Percentiles rank a stretch among this genome's conserved stretches.
Evolutionary conservation across 306 rosid species (phyloP).

Genomic region (Cucumis sativus): DNA sequence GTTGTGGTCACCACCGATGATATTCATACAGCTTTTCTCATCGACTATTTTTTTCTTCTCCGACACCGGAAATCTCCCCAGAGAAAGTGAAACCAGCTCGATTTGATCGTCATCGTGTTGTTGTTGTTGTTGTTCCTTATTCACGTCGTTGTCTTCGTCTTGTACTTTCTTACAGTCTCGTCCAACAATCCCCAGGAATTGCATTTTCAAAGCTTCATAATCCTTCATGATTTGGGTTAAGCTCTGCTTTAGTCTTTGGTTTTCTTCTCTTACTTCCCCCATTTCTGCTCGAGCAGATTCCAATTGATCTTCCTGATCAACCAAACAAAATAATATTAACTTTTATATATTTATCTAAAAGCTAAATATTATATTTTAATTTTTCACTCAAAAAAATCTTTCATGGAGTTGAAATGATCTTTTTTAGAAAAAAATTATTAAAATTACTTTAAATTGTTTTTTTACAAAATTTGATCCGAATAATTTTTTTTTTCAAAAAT

Average conservation of each 20-base stretch:
- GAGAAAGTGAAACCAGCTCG: conserved; percentile 42
- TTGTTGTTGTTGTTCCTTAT: background rate
- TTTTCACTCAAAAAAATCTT: no score
- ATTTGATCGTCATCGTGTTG: background rate
- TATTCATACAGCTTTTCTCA: background rate
- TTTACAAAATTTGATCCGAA: no score
- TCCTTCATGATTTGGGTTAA: conserved; percentile 20
- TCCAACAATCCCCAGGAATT: conserved; percentile 18
- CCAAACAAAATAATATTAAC: background rate
- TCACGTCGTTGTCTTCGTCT: background rate
- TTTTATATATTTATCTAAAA: no score
- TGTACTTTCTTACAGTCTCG: conserved; percentile 9
- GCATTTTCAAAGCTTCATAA: conserved; percentile 27
- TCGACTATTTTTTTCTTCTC: background rate
- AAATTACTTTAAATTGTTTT: no score
- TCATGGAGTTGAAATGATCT: no score
- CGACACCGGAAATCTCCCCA: conserved; percentile 28
- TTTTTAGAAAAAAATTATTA: no score
- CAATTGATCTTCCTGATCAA: conserved; percentile 19
- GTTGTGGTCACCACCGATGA: background rate
- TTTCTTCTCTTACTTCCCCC: conserved; percentile 42
- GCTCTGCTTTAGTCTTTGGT: conserved; percentile 26
- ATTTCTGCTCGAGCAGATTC: conserved; percentile 32
- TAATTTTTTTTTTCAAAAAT: no score
- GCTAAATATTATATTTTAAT: no score